Base-by-base conservation (phyloP, 768 basidiomycete species). In the Hericium coralloides region DNA sequence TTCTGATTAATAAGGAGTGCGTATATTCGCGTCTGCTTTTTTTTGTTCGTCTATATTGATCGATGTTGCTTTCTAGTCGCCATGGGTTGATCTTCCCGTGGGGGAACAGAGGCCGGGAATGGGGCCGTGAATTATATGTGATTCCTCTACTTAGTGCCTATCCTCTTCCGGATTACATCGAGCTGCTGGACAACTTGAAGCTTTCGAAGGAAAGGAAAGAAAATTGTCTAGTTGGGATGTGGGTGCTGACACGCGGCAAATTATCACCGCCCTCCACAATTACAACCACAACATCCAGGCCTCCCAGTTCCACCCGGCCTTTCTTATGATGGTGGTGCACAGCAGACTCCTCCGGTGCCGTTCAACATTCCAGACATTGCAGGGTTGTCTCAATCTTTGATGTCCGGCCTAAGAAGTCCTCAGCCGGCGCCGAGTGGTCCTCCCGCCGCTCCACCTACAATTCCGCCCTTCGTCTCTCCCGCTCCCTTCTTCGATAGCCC, bases 61-160 rank as follows among this genome's bases (percentile, higher is more conserved):
- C 52, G 41, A 59, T 36, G 2, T 37, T 20, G 18, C 37, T 62
- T 60, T 68, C 12, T 66, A 93, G 91, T 53, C 91, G 91, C 20
- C 89, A 93, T 67, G 91, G 88, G 10, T 77, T 93, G 20, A 80
- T 92, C 18, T 92, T 92, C 60, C 91, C 91, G 9, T 93, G 91
- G 91, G 87, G 90, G 1, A 75, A 74, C 49, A 79, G 81, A 41
- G 84, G 88, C 9, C 84, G 87, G 61, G 85, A 91, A 12, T 72
- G 80, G 41, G 92, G 92, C 37, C 86, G 88, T 56, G 93, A 95
- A 67, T 71, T 95, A 38, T 95, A 95, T 64, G 80, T 95, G 62
- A 79, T 95, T 17, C 93, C 93, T 1, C 70, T 95, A 15, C 73
- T 77, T 20, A 76, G 86, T 22, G 76, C 71, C 26, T 79, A 85